Conservation (phyloP, 495 filamentous ascomycete species). For the Trichoderma orchidacearum region DNA sequence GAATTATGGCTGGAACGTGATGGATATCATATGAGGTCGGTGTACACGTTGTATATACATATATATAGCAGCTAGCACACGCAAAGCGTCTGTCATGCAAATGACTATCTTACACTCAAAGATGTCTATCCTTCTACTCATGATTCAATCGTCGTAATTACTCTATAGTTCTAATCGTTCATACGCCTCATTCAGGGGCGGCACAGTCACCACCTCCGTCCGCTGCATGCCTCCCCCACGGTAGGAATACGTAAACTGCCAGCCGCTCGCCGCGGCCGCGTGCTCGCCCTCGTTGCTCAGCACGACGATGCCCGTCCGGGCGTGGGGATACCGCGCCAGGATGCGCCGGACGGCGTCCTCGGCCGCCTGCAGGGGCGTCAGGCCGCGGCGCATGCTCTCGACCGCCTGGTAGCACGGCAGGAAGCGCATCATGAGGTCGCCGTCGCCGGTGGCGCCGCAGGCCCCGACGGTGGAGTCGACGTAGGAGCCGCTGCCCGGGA, state of each 20-base stretch:
- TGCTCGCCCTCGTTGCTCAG: slow-evolving; percentile 26
- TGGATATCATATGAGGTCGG: not conserved
- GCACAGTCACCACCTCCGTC: slow-evolving; percentile 24
- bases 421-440: slow-evolving; percentile 38
- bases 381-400: slow-evolving; percentile 28
- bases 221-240: slow-evolving; percentile 26
- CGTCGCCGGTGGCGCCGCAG: slow-evolving; percentile 35
- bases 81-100: not conserved
- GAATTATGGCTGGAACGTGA: not conserved
- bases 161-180: not conserved
- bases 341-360: slow-evolving; percentile 31
- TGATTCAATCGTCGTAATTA: not conserved
- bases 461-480: slow-evolving; percentile 34
- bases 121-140: too few species aligned
- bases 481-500: slow-evolving; percentile 32
- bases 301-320: slow-evolving; percentile 31
- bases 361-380: slow-evolving; percentile 25
- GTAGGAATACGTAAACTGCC: slow-evolving; percentile 29
- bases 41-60: not conserved
- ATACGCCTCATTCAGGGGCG: slow-evolving; percentile 8
- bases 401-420: slow-evolving; percentile 36
- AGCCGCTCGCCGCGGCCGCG: slow-evolving; percentile 30
- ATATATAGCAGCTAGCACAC: not conserved
- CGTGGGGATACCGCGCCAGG: slow-evolving; percentile 24
- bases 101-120: too few species aligned